Conservation (phyloP, 2,329 filamentous ascomycete genomes). For the Aplosporella prunicola region DNA sequence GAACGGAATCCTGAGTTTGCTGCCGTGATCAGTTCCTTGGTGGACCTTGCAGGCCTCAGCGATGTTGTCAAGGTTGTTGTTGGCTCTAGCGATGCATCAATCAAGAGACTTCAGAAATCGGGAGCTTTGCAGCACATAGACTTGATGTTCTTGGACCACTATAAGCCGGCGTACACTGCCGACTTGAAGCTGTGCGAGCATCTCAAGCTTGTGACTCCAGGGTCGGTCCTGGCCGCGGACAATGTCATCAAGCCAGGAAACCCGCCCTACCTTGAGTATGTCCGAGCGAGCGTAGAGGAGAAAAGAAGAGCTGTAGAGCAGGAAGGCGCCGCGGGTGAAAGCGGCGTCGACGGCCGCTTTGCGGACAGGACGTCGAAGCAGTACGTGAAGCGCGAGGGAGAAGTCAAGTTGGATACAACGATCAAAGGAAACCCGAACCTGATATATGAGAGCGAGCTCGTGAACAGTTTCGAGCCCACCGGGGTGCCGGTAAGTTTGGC, state of each 20-base stretch:
- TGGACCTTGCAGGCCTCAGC: slow-evolving; percentile 63
- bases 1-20: slow-evolving; percentile 68
- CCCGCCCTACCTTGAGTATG: slow-evolving; percentile 61
- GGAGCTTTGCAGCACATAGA: slow-evolving; percentile 53
- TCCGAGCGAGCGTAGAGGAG: slow-evolving; percentile 53
- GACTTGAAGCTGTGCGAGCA: slow-evolving; percentile 72
- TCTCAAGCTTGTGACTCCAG: slow-evolving; percentile 52
- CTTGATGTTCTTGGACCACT: slow-evolving; percentile 71
- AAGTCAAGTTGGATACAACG: slow-evolving; percentile 33
- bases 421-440: slow-evolving; percentile 52
- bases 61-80: slow-evolving; percentile 62
- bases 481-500: slow-evolving; percentile 50
- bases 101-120: slow-evolving; percentile 49
- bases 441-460: slow-evolving; percentile 54
- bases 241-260: slow-evolving; percentile 66
- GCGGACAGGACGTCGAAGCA: slow-evolving; percentile 39
- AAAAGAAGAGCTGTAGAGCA: slow-evolving; percentile 42
- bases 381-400: slow-evolving; percentile 38
- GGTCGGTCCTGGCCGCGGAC: slow-evolving; percentile 57
- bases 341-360: slow-evolving; percentile 30
- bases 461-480: slow-evolving; percentile 59
- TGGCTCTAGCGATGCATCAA: slow-evolving; percentile 56
- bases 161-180: slow-evolving; percentile 63
- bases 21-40: slow-evolving; percentile 57
- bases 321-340: slow-evolving; percentile 18